A percentile compares a stretch with the other conserved stretches of the same genome.
Evolutionary conservation across 306 rosid species (phyloP).

Genomic region (Carpinus fangiana): DNA sequence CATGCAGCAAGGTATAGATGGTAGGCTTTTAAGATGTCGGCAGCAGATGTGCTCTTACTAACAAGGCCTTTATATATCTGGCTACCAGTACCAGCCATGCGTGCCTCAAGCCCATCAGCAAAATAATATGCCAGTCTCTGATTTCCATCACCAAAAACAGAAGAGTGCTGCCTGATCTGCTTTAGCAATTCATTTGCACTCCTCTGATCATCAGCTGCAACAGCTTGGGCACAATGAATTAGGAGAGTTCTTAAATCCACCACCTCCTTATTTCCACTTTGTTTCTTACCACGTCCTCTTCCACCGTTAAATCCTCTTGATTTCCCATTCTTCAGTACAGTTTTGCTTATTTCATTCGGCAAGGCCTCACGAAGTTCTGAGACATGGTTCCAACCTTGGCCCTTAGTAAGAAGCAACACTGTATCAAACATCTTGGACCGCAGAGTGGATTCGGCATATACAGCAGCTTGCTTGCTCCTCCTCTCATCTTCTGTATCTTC

Average conservation of each 20-base stretch:
- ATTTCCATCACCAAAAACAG: constrained; percentile 78
- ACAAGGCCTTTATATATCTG: constrained; percentile 86
- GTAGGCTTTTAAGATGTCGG: constrained; percentile 75
- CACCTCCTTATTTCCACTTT: constrained; percentile 61
- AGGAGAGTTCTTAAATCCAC: constrained; percentile 87
- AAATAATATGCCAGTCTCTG: constrained; percentile 85
- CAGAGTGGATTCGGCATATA: constrained; percentile 59
- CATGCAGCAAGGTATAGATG: constrained; percentile 84
- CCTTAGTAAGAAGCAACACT: constrained; percentile 56
- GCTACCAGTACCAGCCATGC: constrained; percentile 96
- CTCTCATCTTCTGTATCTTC: constrained; percentile 63
- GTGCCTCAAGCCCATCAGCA: constrained; percentile 94
- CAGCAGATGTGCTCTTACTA: constrained; percentile 67
- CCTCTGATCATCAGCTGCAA: constrained; percentile 85
- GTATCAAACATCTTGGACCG: constrained; percentile 62
- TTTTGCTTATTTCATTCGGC: constrained; percentile 35
- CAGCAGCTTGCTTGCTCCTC: constrained; percentile 78
- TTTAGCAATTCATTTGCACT: constrained; percentile 69
- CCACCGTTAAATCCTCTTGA: constrained; percentile 43
- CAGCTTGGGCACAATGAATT: constrained; percentile 84
- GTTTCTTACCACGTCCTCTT: constrained; percentile 76
- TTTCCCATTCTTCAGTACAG: constrained; percentile 46
- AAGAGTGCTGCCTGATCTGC: constrained; percentile 72
- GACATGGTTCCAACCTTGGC: constrained; percentile 48
- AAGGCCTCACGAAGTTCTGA: constrained; percentile 58